Evolutionary conservation across 495 filamentous ascomycete species (phyloP).

Genomic region (Xylaria longipes): DNA sequence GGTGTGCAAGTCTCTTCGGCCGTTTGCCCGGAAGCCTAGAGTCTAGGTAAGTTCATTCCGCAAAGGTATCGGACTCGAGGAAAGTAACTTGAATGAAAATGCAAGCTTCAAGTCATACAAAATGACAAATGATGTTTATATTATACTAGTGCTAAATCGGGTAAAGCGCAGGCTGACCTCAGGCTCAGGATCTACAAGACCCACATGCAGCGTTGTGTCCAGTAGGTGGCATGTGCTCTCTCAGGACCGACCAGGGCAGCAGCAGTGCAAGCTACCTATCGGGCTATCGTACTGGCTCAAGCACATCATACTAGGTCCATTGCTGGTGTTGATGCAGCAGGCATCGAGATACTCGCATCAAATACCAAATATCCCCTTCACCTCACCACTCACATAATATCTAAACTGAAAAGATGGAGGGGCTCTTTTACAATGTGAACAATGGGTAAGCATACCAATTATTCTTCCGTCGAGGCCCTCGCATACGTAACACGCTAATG

Average conservation of each 20-base stretch:
- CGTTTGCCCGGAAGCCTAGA: too few species aligned
- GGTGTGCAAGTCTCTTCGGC: too few species aligned
- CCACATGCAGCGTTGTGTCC: not conserved
- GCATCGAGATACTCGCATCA: slow-evolving; percentile 36
- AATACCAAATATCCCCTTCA: slow-evolving; percentile 36
- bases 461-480: not conserved
- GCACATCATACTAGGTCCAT: not conserved
- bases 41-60: too few species aligned
- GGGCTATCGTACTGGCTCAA: slow-evolving; percentile 3
- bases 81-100: too few species aligned
- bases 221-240: slow-evolving; percentile 14
- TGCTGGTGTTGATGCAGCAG: slow-evolving; percentile 27
- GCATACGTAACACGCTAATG: slow-evolving; percentile 38
- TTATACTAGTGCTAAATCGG: not conserved
- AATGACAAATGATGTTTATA: too few species aligned
- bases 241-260: not conserved
- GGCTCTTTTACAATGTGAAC: slow-evolving; percentile 94
- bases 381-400: slow-evolving; percentile 29
- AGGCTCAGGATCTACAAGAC: not conserved
- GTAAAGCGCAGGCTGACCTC: not conserved
- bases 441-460: slow-evolving; percentile 68
- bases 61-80: too few species aligned
- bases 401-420: slow-evolving; percentile 73
- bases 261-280: not conserved
- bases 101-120: too few species aligned